These are phyloP conservation scores for Candida stauntonica DNA, from an alignment of 805 yeast species.

Conservation along the genomic window DNA sequence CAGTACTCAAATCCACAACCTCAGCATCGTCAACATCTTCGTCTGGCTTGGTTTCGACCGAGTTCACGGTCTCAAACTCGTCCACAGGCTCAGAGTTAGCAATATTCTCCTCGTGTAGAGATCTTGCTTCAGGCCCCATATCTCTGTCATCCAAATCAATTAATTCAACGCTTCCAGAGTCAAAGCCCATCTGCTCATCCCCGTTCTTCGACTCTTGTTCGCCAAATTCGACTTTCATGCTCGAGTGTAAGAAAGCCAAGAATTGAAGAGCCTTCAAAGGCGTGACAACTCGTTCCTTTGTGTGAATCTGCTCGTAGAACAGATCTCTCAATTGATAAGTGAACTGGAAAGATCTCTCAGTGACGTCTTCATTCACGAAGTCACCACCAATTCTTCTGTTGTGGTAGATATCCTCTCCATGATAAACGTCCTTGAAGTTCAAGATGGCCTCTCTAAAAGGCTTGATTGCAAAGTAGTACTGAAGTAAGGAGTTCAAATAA, in stretches of 20 bases:
- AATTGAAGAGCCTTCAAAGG: constrained; percentile 86
- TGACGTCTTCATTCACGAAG: constrained; percentile 70
- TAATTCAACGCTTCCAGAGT: constrained; percentile 1
- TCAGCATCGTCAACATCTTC: neutral
- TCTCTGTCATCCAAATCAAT: no score
- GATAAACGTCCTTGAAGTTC: constrained; percentile 41
- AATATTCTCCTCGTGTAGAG: no score
- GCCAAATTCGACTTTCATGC: constrained; percentile 59
- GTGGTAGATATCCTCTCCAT: constrained; percentile 30
- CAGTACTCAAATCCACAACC: neutral
- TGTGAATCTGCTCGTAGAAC: constrained; percentile 64
- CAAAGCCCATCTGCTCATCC: neutral
- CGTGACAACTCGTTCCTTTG: constrained; percentile 59
- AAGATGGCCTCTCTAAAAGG: constrained; percentile 71
- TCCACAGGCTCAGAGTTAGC: no score
- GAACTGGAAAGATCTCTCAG: constrained; percentile 78
- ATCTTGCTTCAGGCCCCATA: no score
- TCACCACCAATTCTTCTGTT: constrained; percentile 85
- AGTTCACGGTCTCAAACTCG: no score
- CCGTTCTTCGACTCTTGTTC: neutral
- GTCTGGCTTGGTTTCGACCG: no score
- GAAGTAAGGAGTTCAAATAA: constrained; percentile 84
- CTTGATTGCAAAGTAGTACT: constrained; percentile 80
- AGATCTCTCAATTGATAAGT: constrained; percentile 66
- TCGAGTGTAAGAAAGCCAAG: constrained; percentile 74